These are phyloP conservation scores for Amanita phalloides DNA, from an alignment of 768 basidiomycete species.

Conservation along the genomic window DNA sequence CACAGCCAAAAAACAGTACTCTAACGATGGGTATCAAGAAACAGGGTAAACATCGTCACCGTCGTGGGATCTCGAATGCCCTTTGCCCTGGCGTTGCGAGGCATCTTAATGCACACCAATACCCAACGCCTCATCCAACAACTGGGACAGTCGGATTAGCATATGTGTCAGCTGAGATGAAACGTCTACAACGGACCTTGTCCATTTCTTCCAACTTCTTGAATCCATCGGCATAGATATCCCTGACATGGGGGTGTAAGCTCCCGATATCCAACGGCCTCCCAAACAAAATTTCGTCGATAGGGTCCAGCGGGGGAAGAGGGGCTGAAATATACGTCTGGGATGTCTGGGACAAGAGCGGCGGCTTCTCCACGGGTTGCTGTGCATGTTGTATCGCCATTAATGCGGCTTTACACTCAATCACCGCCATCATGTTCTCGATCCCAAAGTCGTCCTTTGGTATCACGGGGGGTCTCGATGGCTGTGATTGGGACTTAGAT, in stretches of 20 bases:
- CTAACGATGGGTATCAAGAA: not conserved
- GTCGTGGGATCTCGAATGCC: not conserved
- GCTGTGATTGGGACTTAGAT: slow-evolving; percentile 13
- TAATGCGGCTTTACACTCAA: slow-evolving; percentile 49
- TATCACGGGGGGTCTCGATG: slow-evolving; percentile 34
- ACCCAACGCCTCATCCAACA: slow-evolving; percentile 2
- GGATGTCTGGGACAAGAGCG: not conserved
- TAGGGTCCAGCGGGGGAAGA: slow-evolving; percentile 37
- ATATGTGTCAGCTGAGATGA: not conserved
- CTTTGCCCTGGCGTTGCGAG: not conserved
- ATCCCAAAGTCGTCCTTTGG: slow-evolving; percentile 84
- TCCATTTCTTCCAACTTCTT: slow-evolving; percentile 75
- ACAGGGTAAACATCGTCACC: not conserved
- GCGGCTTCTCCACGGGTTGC: slow-evolving; percentile 15
- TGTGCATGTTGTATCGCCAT: not conserved
- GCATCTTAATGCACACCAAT: not conserved
- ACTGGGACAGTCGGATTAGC: not conserved
- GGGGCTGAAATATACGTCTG: not conserved
- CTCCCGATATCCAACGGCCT: slow-evolving; percentile 44
- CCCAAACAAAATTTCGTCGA: slow-evolving; percentile 70
- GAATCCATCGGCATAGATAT: slow-evolving; percentile 61
- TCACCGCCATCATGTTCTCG: slow-evolving; percentile 77
- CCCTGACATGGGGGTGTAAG: slow-evolving; percentile 61
- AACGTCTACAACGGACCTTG: slow-evolving; percentile 32
- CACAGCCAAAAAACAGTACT: not conserved